phyloP scores from a whole-genome alignment of 805 yeast genomes.

The Wickerhamomyces bovis region DNA sequence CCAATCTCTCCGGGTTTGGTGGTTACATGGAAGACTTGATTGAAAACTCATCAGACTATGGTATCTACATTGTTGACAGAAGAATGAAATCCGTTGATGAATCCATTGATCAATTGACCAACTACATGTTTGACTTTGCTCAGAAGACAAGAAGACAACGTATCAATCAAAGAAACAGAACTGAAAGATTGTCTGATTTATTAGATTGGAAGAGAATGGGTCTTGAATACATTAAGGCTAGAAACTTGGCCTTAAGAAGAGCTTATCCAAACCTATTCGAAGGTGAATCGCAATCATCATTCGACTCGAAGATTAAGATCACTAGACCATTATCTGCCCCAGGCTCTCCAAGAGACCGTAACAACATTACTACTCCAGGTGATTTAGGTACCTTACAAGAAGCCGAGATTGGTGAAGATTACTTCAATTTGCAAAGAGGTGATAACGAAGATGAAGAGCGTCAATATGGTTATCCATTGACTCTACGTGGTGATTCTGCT shows the following conservation, averaged over 20 bases:
- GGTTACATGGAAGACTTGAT: conserved; percentile 98
- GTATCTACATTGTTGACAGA: conserved; percentile 94
- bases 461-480: conserved; percentile 36
- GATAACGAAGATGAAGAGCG: conserved; percentile 41
- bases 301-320: conserved; percentile 56
- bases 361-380: conserved; percentile 92
- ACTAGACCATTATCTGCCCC: conserved; percentile 95
- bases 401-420: conserved; percentile 77
- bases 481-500: conserved; percentile 44
- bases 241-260: conserved; percentile 84
- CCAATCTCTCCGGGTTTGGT: conserved; percentile 94
- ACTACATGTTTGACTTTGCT: conserved; percentile 84
- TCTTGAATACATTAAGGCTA: conserved; percentile 88
- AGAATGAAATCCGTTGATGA: conserved; percentile 90
- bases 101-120: conserved; percentile 82
- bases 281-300: conserved; percentile 11
- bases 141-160: conserved; percentile 92
- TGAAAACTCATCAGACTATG: conserved; percentile 91
- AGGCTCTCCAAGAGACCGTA: conserved; percentile 81
- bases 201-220: conserved; percentile 99
- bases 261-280: conserved; percentile 87
- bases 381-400: conserved; percentile 96
- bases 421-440: conserved; percentile 43
- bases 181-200: conserved; percentile 87
- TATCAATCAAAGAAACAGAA: conserved; percentile 95